These are phyloP conservation scores for Aureococcus anophagefferens DNA, from an alignment of 108 stramenopile species.

Conservation along the genomic window DNA sequence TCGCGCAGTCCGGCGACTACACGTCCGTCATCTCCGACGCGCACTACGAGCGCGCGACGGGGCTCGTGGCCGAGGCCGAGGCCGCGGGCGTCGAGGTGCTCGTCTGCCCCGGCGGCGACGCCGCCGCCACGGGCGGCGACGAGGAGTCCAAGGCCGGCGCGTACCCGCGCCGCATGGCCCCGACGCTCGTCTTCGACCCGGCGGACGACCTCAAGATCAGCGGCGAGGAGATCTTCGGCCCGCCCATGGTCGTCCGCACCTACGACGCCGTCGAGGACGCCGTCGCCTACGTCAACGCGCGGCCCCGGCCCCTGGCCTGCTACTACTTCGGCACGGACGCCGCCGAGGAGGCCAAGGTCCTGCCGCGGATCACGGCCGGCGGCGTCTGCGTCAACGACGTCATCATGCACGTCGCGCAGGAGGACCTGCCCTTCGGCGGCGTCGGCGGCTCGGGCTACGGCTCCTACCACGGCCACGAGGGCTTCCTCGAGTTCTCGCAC, in stretches of 20 bases:
- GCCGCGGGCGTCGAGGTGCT: slow-evolving; percentile 2
- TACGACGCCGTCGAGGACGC: slow-evolving; percentile 12
- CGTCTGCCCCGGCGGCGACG: slow-evolving; percentile 11
- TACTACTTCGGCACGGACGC: slow-evolving; percentile 20
- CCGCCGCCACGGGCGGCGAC: slow-evolving; percentile 1
- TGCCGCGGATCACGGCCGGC: slow-evolving; percentile 14
- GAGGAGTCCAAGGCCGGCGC: too few relatives aligned
- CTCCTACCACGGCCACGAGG: slow-evolving; percentile 12
- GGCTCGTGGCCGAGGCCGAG: slow-evolving; percentile 11
- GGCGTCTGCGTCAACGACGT: slow-evolving; percentile 28
- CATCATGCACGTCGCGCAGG: slow-evolving; percentile 12
- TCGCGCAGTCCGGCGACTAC: background rate
- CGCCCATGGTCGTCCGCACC: slow-evolving; percentile 21
- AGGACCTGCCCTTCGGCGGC: slow-evolving; percentile 36
- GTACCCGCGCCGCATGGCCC: too few relatives aligned
- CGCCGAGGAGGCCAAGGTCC: slow-evolving; percentile 5
- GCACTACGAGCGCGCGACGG: slow-evolving; percentile 13
- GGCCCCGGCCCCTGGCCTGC: slow-evolving; percentile 28
- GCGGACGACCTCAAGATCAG: background rate
- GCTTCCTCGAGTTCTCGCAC: slow-evolving; percentile 16
- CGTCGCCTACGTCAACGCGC: slow-evolving; percentile 5
- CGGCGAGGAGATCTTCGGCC: slow-evolving; percentile 35
- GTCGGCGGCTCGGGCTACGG: slow-evolving; percentile 31
- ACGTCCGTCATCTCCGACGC: slow-evolving; percentile 7
- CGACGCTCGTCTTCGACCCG: background rate